Evolutionary conservation across 805 yeast genomes (phyloP), one percentile per base, ranked within the genome.

Genomic region (Blastobotrys robertii): DNA sequence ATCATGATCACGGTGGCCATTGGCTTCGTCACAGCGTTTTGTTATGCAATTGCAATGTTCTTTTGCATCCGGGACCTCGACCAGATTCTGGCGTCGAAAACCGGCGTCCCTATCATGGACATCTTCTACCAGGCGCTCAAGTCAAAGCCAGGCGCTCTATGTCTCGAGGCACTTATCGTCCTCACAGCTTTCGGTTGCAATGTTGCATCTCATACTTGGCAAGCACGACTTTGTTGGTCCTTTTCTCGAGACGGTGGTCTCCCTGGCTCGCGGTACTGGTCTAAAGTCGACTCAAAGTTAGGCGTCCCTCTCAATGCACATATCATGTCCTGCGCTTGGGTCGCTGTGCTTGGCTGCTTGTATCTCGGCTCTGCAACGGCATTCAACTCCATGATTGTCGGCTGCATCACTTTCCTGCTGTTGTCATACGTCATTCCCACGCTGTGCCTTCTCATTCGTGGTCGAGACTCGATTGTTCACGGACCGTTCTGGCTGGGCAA

Each of bases 341-440:
- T 71, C 55, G 76, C 74, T 4, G 59, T 76, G 15, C 65, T 77
- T 47, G 81, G 82, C 3, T 72, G 79, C 59, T 69, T 79, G 42
- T 79, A 76, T 54, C 63, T 80, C 66, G 84, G 77, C 2, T 78
- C 84, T 4, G 67, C 76, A 15, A 73, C 83, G 1, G 85, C 86
- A 6, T 79, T 76, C 58, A 76, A 77, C 53, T 74, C 84, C 14
- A 70, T 80, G 65, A 74, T 76, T 19, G 69, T 73, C 31, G 81
- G 79, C 3, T 73, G 82, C 56, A 72, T 78, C 50, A 70, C 74
- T 5, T 76, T 80, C 54, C 61, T 79, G 46, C 63, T 76, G 36
- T 51, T 79, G 34, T 74, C 82, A 3, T 80, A 80, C 56, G 53
- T 70, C 10, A 69, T 80, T 33, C 84, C 84, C 13, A 65, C 70